Conservation (phyloP, 441 rosid species). For the Populus hybrid region DNA sequence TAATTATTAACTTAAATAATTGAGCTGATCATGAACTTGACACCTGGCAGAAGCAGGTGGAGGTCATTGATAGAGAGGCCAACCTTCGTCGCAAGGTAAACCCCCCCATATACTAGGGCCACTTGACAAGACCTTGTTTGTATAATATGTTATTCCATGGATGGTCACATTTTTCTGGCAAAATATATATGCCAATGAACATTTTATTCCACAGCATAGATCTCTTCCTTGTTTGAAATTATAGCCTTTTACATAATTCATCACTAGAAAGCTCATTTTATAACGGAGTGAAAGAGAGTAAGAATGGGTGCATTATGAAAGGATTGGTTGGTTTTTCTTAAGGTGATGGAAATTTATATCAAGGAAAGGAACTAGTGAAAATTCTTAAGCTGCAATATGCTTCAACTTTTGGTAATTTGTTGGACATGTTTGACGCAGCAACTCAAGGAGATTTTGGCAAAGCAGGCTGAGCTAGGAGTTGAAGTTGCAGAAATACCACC, state of each 20-base stretch:
- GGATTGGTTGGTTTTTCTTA: not conserved
- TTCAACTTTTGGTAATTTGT: not conserved
- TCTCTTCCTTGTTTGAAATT: not conserved
- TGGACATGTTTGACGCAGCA: slow-evolving; percentile 46
- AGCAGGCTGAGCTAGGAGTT: slow-evolving; percentile 86
- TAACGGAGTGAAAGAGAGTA: not conserved
- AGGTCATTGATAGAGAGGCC: slow-evolving; percentile 38
- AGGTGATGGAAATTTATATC: not conserved
- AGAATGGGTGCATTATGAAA: not conserved
- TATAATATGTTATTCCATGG: not conserved
- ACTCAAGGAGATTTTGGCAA: slow-evolving; percentile 74
- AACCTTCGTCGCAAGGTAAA: slow-evolving; percentile 60
- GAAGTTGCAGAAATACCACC: slow-evolving; percentile 3
- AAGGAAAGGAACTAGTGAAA: not conserved
- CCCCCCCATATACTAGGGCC: not conserved
- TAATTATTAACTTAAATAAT: slow-evolving; percentile 5
- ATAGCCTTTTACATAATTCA: not conserved
- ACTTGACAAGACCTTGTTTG: slow-evolving; percentile 4
- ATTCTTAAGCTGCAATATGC: not conserved
- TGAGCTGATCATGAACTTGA: slow-evolving; percentile 23
- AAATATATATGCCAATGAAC: not conserved
- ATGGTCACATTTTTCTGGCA: not conserved
- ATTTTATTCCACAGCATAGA: not conserved
- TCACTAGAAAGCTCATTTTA: not conserved
- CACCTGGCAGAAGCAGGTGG: slow-evolving; percentile 44